These are phyloP conservation scores for Phytophthora podocarpi DNA, from an alignment of 352 stramenopile species.

Conservation along the genomic window DNA sequence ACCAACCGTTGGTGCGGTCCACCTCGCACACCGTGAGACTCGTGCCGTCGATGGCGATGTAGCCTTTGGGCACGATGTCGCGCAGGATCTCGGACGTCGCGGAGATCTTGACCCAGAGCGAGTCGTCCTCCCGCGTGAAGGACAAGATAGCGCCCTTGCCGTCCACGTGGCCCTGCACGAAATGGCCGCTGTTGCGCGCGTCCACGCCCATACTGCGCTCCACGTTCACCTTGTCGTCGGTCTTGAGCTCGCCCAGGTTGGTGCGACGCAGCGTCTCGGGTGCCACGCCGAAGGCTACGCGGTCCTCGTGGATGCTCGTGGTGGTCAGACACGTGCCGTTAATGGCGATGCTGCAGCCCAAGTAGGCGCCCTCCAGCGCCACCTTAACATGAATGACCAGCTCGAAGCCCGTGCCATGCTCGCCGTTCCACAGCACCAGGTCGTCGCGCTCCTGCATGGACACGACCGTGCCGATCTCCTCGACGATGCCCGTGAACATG, in stretches of 20 bases:
- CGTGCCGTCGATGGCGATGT: conserved; percentile 98
- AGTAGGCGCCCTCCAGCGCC: conserved; percentile 85
- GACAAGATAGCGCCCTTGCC: conserved; percentile 91
- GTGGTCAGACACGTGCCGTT: conserved; percentile 98
- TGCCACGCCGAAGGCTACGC: conserved; percentile 94
- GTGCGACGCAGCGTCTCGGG: conserved; percentile 96
- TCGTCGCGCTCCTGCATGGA: conserved; percentile 91
- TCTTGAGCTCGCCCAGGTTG: conserved; percentile 80
- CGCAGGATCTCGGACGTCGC: conserved; percentile 81
- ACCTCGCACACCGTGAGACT: conserved; percentile 97
- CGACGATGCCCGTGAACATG: conserved; percentile 99
- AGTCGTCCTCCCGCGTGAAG: conserved; percentile 94
- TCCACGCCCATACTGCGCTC: conserved; percentile 90
- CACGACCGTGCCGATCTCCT: conserved; percentile 97
- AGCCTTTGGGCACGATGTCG: conserved; percentile 94
- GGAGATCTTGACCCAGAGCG: conserved; percentile 95
- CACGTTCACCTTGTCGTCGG: conserved; percentile 95
- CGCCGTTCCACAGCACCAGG: conserved; percentile 96
- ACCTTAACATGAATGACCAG: conserved; percentile 83
- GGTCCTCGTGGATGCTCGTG: conserved; percentile 87
- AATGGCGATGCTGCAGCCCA: conserved; percentile 96
- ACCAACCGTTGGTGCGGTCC: conserved; percentile 87
- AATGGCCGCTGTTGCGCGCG: conserved; percentile 97
- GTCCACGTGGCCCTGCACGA: conserved; percentile 99
- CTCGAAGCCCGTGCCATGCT: conserved; percentile 88